phyloP scores from a whole-genome alignment of 1,139 yeast species.

The Magnusiomyces ingens region DNA sequence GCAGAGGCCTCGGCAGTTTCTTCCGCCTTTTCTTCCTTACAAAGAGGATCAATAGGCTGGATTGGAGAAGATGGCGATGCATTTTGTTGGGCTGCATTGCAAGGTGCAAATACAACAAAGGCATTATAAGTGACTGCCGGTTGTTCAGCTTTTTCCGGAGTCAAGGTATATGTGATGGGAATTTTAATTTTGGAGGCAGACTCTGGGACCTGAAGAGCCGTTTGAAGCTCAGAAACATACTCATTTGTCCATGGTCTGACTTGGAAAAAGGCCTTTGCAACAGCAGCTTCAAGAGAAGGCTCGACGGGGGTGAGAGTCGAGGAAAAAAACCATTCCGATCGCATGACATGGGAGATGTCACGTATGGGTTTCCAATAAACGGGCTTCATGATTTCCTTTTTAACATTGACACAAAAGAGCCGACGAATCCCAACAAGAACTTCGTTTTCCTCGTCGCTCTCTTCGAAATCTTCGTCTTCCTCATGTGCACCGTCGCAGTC shows the following conservation, averaged over 20 bases:
- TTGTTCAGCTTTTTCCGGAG: conserved; percentile 2
- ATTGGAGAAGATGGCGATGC: neutral
- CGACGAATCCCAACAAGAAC: conserved; percentile 34
- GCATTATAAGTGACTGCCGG: conserved; percentile 18
- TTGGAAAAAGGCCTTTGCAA: conserved; percentile 25
- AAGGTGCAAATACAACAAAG: conserved; percentile 29
- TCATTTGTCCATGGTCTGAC: conserved; percentile 32
- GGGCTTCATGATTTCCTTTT: conserved; percentile 27
- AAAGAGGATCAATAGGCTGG: neutral
- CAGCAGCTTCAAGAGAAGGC: conserved; percentile 29
- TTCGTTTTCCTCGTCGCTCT: conserved; percentile 13
- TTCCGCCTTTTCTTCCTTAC: neutral
- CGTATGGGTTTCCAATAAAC: conserved; percentile 34
- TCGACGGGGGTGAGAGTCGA: conserved; percentile 33
- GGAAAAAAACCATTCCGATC: conserved; percentile 34
- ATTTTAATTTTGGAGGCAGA: conserved; percentile 28
- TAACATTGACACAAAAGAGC: conserved; percentile 29
- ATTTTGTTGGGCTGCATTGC: conserved; percentile 12
- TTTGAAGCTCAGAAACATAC: conserved; percentile 28
- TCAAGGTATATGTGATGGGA: conserved; percentile 21
- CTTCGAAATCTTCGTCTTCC: neutral
- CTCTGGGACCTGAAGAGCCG: conserved; percentile 31
- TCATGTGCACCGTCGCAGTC: conserved; percentile 3
- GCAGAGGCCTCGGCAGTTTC: neutral
- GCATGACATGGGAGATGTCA: conserved; percentile 27